Evolutionary conservation across 768 basidiomycete genomes (phyloP).

Genomic region (Porpolomopsis calyptriformis): DNA sequence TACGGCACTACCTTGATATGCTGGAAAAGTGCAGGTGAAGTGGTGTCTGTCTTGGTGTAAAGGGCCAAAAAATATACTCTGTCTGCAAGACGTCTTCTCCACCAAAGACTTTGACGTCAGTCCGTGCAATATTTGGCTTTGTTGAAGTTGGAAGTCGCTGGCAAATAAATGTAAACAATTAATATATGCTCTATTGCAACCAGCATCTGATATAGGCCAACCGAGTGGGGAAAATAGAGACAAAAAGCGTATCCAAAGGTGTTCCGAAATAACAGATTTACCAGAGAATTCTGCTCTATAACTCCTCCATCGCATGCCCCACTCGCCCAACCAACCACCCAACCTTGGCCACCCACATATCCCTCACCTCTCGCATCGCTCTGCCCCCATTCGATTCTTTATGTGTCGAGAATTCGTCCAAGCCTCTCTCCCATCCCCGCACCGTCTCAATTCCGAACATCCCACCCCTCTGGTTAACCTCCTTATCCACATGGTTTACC

Average conservation of each 20-base stretch:
- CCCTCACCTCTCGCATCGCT: conserved; percentile 33
- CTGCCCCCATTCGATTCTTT: conserved; percentile 29
- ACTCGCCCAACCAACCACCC: conserved; percentile 65
- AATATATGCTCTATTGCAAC: background rate
- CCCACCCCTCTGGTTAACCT: conserved; percentile 61
- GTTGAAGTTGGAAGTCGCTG: background rate
- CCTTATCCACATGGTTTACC: conserved; percentile 57
- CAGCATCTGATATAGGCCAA: background rate
- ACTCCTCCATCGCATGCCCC: conserved; percentile 25
- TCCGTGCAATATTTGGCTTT: background rate
- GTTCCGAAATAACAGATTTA: background rate
- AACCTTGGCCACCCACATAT: conserved; percentile 63
- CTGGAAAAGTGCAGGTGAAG: too few relatives aligned
- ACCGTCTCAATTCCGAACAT: conserved; percentile 75
- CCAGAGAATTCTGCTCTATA: conserved; percentile 14
- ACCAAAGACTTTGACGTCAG: too few relatives aligned
- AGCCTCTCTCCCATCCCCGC: conserved; percentile 51
- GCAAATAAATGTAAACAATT: background rate
- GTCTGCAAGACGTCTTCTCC: too few relatives aligned
- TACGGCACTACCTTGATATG: too few relatives aligned
- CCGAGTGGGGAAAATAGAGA: background rate
- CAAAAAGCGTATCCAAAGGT: background rate
- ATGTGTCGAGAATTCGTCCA: conserved; percentile 56
- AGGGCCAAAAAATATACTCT: too few relatives aligned
- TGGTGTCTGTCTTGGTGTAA: too few relatives aligned